phyloP scores from a whole-genome alignment of 345 rosid species.

The Lepidium aucheri region DNA sequence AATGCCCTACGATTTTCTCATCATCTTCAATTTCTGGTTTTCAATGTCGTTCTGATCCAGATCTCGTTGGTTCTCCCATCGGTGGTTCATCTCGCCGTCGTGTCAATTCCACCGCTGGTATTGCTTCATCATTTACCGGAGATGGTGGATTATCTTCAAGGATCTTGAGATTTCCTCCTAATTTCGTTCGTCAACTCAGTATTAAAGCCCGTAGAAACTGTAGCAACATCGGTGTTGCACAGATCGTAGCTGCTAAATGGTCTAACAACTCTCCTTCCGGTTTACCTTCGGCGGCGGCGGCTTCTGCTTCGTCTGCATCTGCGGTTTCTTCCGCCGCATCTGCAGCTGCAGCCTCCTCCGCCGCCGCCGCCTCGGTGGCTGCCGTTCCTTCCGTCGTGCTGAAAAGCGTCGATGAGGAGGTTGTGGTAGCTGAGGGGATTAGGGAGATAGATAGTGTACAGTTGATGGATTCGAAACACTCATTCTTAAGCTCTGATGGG shows the following conservation, averaged over 20 bases:
- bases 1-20: conserved; percentile 23
- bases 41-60: conserved; percentile 72
- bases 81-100: conserved; percentile 34
- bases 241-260: conserved; percentile 97
- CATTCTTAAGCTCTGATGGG: conserved; percentile 84
- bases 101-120: not conserved
- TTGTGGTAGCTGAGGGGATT: conserved; percentile 35
- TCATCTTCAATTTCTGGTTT: conserved; percentile 32
- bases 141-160: conserved; percentile 61
- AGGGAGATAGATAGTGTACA: conserved; percentile 45
- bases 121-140: conserved; percentile 28
- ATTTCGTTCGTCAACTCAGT: conserved; percentile 96
- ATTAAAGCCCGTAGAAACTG: conserved; percentile 94
- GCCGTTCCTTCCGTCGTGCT: conserved; percentile 36
- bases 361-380: conserved; percentile 36
- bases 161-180: conserved; percentile 86
- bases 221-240: conserved; percentile 99
- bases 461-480: conserved; percentile 27
- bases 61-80: conserved; percentile 36
- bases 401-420: conserved; percentile 30
- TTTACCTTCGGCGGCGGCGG: conserved; percentile 48
- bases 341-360: conserved; percentile 21
- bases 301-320: conserved; percentile 32
- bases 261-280: conserved; percentile 47
- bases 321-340: conserved; percentile 33